phyloP scores from a whole-genome alignment of 352 stramenopile species.

The Saprolegnia parasitica region DNA sequence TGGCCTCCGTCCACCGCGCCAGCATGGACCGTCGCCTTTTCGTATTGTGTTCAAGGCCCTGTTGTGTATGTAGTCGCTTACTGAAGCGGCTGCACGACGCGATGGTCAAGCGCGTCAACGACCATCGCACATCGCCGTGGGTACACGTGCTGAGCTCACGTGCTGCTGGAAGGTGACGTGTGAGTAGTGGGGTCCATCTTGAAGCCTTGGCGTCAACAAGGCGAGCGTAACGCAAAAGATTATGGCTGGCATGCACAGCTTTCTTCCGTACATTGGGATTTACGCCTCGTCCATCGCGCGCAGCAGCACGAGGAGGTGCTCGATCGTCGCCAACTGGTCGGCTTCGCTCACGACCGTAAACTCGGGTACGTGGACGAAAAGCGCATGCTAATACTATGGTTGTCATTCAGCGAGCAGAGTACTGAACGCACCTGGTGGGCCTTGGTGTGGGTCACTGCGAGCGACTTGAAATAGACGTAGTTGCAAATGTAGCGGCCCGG shows the following conservation, averaged over 20 bases:
- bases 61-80: no score
- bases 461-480: conserved; percentile 77
- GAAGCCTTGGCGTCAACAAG: no score
- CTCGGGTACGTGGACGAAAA: conserved; percentile 76
- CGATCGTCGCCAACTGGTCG: conserved; percentile 57
- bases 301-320: conserved; percentile 26
- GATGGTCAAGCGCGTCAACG: no score
- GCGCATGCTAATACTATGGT: conserved; percentile 41
- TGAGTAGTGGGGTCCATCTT: no score
- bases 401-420: background rate
- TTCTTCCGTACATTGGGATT: no score
- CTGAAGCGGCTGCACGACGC: no score
- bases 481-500: conserved; percentile 84
- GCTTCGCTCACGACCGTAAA: conserved; percentile 53
- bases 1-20: background rate
- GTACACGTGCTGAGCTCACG: no score
- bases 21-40: no score
- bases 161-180: no score
- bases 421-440: conserved; percentile 29
- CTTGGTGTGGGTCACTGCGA: conserved; percentile 55
- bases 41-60: no score
- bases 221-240: no score
- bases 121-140: no score
- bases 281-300: background rate
- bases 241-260: background rate